These are phyloP conservation scores for Cokeromyces recurvatus DNA, from an alignment of 371 early-diverging fungal genomes.

Conservation along the genomic window DNA sequence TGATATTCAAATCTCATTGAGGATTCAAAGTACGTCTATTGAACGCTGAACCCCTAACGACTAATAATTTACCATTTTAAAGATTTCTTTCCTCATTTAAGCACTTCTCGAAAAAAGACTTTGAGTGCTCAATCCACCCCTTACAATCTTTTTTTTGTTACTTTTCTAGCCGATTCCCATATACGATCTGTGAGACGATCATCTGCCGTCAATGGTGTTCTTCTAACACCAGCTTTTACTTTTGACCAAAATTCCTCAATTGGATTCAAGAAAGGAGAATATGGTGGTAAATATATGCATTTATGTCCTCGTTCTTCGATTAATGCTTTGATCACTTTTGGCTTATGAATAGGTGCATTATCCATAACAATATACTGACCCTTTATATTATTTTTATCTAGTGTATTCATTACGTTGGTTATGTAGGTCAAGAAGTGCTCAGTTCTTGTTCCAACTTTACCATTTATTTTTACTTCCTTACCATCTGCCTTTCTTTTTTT, in stretches of 20 bases:
- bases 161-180: too few relatives aligned
- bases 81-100: slow-evolving; percentile 7
- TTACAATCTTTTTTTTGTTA: too few relatives aligned
- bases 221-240: slow-evolving; percentile 11
- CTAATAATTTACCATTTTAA: slow-evolving; percentile 2
- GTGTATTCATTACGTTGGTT: slow-evolving; percentile 11
- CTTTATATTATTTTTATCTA: slow-evolving; percentile 14
- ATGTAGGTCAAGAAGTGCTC: slow-evolving; percentile 8
- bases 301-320: slow-evolving; percentile 8
- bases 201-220: slow-evolving; percentile 11
- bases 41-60: slow-evolving; percentile 6
- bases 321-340: slow-evolving; percentile 9
- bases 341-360: slow-evolving; percentile 8
- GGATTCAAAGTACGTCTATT: slow-evolving; percentile 4
- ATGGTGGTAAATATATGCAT: slow-evolving; percentile 4
- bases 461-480: slow-evolving; percentile 11
- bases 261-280: slow-evolving; percentile 4
- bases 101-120: too few relatives aligned
- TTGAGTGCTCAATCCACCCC: too few relatives aligned
- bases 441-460: slow-evolving; percentile 11
- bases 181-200: slow-evolving; percentile 6
- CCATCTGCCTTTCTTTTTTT: slow-evolving; percentile 8
- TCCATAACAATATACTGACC: slow-evolving; percentile 8
- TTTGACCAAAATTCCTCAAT: slow-evolving; percentile 18
- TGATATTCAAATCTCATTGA: neutral